These are phyloP conservation scores for Moesziomyces sp. DNA, from an alignment of 1,284 basidiomycete genomes.

Conservation along the genomic window DNA sequence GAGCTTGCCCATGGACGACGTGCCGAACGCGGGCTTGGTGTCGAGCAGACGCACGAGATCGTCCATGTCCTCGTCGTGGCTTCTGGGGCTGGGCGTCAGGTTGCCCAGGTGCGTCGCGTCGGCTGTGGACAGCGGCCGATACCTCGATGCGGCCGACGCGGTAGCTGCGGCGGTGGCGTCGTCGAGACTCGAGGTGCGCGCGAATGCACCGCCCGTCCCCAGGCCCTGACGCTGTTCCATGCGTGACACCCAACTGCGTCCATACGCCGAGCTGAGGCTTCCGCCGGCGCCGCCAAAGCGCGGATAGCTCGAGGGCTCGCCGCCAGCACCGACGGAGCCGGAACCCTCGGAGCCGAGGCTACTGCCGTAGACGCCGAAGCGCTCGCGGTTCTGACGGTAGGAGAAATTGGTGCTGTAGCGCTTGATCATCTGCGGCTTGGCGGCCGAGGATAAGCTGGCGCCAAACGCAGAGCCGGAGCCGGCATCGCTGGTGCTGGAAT, in stretches of 20 bases:
- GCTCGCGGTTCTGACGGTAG: slow-evolving; percentile 46
- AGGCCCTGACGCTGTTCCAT: slow-evolving; percentile 56
- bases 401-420: slow-evolving; percentile 56
- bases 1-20: slow-evolving; percentile 29
- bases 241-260: slow-evolving; percentile 52
- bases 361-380: slow-evolving; percentile 29
- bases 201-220: slow-evolving; percentile 35
- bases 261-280: slow-evolving; percentile 37
- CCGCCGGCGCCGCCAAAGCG: slow-evolving; percentile 30
- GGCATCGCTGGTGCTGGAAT: slow-evolving; percentile 42
- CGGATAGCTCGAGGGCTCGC: slow-evolving; percentile 43
- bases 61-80: slow-evolving; percentile 57
- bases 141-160: slow-evolving; percentile 24
- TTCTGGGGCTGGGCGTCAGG: slow-evolving; percentile 37
- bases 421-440: slow-evolving; percentile 59
- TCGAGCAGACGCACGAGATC: slow-evolving; percentile 54
- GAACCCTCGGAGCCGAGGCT: slow-evolving; percentile 38
- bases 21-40: slow-evolving; percentile 34
- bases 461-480: slow-evolving; percentile 40
- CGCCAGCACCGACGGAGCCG: slow-evolving; percentile 20
- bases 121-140: slow-evolving; percentile 11
- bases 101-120: slow-evolving; percentile 12
- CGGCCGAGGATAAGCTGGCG: slow-evolving; percentile 17
- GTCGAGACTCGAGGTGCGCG: slow-evolving; percentile 34
- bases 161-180: slow-evolving; percentile 36